Conservation (phyloP, 305 asterid genomes). For the Fraxinus angustifolia region DNA sequence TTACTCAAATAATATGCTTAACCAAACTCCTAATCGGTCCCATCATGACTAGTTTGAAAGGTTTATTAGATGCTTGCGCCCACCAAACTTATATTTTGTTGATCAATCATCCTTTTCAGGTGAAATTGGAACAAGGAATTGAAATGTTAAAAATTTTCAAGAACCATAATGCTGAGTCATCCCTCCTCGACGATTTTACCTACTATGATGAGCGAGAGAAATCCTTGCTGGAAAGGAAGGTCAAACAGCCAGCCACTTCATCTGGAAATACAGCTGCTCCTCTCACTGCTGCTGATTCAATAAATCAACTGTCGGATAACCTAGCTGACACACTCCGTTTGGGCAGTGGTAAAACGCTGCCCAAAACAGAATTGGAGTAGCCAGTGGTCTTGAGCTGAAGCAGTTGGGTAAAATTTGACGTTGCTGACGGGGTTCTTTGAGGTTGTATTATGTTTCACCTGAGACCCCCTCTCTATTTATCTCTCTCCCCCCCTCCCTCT, state of each 20-base stretch:
- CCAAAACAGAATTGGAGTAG: conserved; percentile 51
- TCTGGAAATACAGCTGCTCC: conserved; percentile 39
- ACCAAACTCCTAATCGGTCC: neutral
- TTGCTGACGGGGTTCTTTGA: conserved; percentile 39
- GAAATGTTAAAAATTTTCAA: conserved; percentile 90
- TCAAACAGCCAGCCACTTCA: conserved; percentile 53
- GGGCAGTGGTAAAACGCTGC: conserved; percentile 51
- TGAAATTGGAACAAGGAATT: conserved; percentile 78
- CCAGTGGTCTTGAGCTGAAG: conserved; percentile 17
- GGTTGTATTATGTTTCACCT: conserved; percentile 50
- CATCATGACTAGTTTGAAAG: neutral
- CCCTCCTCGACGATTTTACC: conserved; percentile 83
- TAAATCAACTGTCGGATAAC: conserved; percentile 71
- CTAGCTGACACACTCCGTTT: conserved; percentile 63
- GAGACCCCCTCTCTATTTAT: conserved; percentile 13
- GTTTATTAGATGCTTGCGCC: neutral
- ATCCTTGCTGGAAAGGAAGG: conserved; percentile 69
- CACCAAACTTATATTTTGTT: conserved; percentile 15
- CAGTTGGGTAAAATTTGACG: conserved; percentile 22
- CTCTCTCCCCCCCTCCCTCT: conserved; percentile 9
- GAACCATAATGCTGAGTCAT: conserved; percentile 72
- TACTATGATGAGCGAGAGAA: conserved; percentile 91
- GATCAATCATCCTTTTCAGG: conserved; percentile 46
- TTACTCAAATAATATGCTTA: neutral
- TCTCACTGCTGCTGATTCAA: conserved; percentile 42